Evolutionary conservation across 2,329 filamentous ascomycete species (phyloP).

Genomic region (Diaporthe nobilis): DNA sequence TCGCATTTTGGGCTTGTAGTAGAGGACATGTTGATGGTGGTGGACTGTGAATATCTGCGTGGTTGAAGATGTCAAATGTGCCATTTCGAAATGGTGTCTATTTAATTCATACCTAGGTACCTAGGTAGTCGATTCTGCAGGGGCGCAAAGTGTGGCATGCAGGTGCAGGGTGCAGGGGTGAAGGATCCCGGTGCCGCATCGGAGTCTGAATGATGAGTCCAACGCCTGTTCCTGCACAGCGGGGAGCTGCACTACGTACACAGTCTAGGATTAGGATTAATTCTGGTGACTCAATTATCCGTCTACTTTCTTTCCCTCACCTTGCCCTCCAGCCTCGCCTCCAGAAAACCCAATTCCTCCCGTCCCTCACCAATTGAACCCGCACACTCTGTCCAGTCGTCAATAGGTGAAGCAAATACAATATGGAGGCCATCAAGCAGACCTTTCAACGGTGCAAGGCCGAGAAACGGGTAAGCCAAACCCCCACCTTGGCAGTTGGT

Average conservation of each 20-base stretch:
- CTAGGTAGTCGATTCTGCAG: neutral
- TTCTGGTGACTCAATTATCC: slow-evolving; percentile 41
- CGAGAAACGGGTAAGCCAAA: slow-evolving; percentile 67
- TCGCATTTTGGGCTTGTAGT: neutral
- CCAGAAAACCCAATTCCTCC: neutral
- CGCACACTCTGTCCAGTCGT: neutral
- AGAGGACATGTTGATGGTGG: neutral
- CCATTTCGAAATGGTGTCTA: neutral
- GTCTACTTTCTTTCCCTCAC: neutral
- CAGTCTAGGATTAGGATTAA: slow-evolving; percentile 14
- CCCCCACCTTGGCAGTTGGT: neutral
- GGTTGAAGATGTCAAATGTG: no score
- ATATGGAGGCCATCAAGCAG: slow-evolving; percentile 71
- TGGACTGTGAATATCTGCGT: neutral
- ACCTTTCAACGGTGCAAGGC: slow-evolving; percentile 74
- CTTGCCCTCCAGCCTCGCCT: neutral
- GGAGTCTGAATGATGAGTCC: neutral
- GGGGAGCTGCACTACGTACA: neutral
- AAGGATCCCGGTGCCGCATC: slow-evolving; percentile 7
- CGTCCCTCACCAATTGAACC: neutral
- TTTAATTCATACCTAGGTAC: no score
- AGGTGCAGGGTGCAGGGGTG: slow-evolving; percentile 5
- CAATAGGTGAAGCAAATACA: slow-evolving; percentile 44
- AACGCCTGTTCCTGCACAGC: neutral
- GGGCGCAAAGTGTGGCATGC: neutral